These are phyloP conservation scores for Arctium minus DNA, from an alignment of 129 eudicot genomes.

Conservation along the genomic window DNA sequence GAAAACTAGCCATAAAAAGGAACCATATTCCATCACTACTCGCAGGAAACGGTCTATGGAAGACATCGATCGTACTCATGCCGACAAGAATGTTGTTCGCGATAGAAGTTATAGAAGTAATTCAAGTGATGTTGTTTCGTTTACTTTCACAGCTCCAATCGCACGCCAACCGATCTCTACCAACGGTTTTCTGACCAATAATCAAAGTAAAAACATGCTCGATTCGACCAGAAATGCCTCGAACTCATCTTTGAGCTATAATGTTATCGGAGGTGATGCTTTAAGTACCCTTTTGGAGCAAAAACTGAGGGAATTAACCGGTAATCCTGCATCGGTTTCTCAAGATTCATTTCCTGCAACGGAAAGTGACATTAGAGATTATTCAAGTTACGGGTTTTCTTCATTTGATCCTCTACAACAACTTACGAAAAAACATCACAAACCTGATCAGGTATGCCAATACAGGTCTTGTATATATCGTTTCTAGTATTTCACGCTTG, in stretches of 20 bases:
- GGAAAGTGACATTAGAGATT: constrained; percentile 25
- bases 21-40: constrained; percentile 43
- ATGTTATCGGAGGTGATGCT: constrained; percentile 65
- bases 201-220: constrained; percentile 29
- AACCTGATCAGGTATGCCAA: constrained; percentile 45
- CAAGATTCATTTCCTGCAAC: constrained; percentile 28
- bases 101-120: constrained; percentile 53
- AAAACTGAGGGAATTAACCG: constrained; percentile 60
- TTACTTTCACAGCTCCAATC: constrained; percentile 88
- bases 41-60: constrained; percentile 64
- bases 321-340: constrained; percentile 34
- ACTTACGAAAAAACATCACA: constrained; percentile 26
- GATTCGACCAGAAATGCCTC: constrained; percentile 32
- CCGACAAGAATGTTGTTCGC: constrained; percentile 33
- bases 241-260: constrained; percentile 35
- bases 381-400: constrained; percentile 29
- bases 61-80: constrained; percentile 37
- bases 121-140: constrained; percentile 68
- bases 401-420: constrained; percentile 37
- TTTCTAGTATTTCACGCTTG: neutral
- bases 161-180: constrained; percentile 36
- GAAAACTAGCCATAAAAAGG: constrained; percentile 48
- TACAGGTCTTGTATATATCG: neutral
- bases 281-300: constrained; percentile 74
- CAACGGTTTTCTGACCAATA: constrained; percentile 25